A percentile compares a stretch with the other conserved stretches of the same genome.
These are phyloP conservation scores for Mycosarcoma mackinlayi DNA, from an alignment of 1,284 basidiomycete genomes.

Conservation along the genomic window DNA sequence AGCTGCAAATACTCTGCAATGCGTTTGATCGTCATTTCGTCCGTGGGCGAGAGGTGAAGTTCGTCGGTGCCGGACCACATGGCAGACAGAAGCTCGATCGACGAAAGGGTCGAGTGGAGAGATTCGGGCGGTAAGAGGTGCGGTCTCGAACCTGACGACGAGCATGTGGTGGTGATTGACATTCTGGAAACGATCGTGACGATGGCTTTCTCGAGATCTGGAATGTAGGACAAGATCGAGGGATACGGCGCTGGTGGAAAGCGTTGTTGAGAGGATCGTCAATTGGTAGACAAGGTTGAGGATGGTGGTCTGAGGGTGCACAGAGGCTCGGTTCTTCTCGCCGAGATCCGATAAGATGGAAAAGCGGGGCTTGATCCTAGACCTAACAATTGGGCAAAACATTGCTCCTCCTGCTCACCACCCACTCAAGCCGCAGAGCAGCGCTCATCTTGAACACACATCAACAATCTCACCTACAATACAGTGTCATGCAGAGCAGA, in stretches of 20 bases:
- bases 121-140: constrained; percentile 39
- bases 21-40: constrained; percentile 8
- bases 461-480: no score
- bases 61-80: constrained; percentile 53
- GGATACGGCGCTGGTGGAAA: neutral
- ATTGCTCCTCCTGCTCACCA: no score
- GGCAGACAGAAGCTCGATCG: constrained; percentile 47
- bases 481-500: no score
- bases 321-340: neutral
- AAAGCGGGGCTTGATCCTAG: neutral
- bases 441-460: no score
- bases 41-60: constrained; percentile 9
- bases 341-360: constrained; percentile 11
- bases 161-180: neutral
- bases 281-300: neutral
- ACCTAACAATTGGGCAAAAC: no score
- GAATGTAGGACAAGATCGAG: neutral
- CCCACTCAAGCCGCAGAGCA: no score
- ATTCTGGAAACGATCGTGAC: no score
- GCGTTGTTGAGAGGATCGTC: neutral
- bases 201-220: no score
- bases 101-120: constrained; percentile 15
- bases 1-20: constrained; percentile 43
- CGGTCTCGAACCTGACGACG: neutral
- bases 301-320: no score